phyloP scores from a whole-genome alignment of 208 protist genomes.

The Trypanosoma scelopori region DNA sequence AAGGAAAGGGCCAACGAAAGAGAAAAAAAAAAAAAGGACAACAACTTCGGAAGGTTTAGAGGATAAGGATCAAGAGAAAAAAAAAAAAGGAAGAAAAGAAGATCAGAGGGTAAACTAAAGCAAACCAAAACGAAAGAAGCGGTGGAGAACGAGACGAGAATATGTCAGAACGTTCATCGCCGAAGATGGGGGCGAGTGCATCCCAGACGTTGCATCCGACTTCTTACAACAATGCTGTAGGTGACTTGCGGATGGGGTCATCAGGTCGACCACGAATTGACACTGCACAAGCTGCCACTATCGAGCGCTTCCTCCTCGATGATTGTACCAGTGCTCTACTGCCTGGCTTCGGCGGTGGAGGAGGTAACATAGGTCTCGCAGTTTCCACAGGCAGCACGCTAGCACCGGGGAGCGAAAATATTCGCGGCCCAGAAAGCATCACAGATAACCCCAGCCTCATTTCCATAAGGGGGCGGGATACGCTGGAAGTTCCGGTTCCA shows the following conservation, averaged over 20 bases:
- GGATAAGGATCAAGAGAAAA: not conserved
- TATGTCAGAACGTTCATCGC: not conserved
- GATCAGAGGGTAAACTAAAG: no score
- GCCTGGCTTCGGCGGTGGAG: not conserved
- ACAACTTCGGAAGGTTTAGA: no score
- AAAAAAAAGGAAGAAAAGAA: conserved; percentile 12
- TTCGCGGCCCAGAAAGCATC: conserved; percentile 22
- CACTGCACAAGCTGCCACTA: conserved; percentile 9
- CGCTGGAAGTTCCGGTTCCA: not conserved
- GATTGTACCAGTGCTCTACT: not conserved
- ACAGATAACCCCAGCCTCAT: conserved; percentile 27
- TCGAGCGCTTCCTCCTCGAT: conserved; percentile 31
- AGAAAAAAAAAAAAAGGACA: conserved; percentile 7
- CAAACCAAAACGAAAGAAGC: no score
- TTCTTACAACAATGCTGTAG: not conserved
- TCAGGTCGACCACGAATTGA: conserved; percentile 20
- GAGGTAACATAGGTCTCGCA: conserved; percentile 3
- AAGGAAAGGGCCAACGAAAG: not conserved
- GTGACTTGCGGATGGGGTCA: conserved; percentile 7
- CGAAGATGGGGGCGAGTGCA: not conserved
- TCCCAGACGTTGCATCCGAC: not conserved
- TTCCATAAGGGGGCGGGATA: conserved; percentile 10
- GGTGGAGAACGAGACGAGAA: not conserved
- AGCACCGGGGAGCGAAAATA: conserved; percentile 25
- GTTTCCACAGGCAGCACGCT: conserved; percentile 23